phyloP scores from a whole-genome alignment of 2,329 filamentous ascomycete species.

The Fusarium burgessii region DNA sequence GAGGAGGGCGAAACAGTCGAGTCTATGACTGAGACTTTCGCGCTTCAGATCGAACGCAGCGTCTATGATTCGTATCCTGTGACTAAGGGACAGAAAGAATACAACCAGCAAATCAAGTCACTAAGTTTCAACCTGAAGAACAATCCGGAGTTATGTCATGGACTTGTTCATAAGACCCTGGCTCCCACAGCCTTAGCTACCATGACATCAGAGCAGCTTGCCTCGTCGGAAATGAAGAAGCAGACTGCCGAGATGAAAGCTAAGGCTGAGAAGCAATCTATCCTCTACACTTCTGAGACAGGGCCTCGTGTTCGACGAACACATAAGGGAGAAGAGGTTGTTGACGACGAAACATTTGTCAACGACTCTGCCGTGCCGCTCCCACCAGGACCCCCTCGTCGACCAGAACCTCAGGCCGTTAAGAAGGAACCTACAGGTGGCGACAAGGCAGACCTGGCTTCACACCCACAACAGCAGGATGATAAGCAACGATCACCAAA shows the following conservation, averaged over 20 bases:
- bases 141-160: conserved; percentile 81
- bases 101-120: conserved; percentile 75
- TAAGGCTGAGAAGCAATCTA: conserved; percentile 83
- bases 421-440: conserved; percentile 52
- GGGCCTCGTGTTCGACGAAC: conserved; percentile 86
- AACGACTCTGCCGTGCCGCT: conserved; percentile 52
- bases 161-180: conserved; percentile 78
- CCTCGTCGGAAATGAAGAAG: conserved; percentile 87
- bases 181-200: conserved; percentile 81
- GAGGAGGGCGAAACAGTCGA: conserved; percentile 73
- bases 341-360: conserved; percentile 77
- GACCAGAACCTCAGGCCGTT: conserved; percentile 43
- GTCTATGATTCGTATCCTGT: conserved; percentile 68
- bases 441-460: conserved; percentile 42
- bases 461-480: conserved; percentile 54
- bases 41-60: conserved; percentile 83
- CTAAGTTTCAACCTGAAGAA: conserved; percentile 90
- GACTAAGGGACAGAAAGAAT: conserved; percentile 60
- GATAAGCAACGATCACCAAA: conserved; percentile 65
- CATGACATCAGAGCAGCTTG: conserved; percentile 92
- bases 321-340: conserved; percentile 93
- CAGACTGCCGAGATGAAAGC: conserved; percentile 83
- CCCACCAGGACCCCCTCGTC: conserved; percentile 37
- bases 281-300: conserved; percentile 78
- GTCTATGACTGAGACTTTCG: conserved; percentile 75